Base-by-base conservation (phyloP, 148 eudicot species). In the Spergularia marina region DNA sequence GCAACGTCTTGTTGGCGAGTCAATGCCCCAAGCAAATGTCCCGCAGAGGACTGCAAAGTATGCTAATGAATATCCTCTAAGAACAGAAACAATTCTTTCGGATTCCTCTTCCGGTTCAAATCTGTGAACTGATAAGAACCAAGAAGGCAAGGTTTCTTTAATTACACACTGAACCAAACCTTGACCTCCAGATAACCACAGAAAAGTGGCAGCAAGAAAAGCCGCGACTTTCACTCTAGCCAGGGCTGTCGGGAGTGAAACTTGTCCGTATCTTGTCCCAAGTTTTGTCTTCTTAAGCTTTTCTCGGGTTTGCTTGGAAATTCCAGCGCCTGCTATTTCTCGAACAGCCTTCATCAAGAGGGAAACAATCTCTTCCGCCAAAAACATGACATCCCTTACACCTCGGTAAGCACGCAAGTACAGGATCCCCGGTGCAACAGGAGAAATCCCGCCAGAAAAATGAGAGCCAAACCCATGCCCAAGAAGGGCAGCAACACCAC, bases 381-480 rank as follows among this genome's bases (percentile, higher is more conserved):
- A 71, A 78, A 87, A 89, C 93, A 89, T 89, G 30, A 91, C 82
- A 51, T 93, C 98, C 76, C 91, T 84, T 9, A 93, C 81, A 40
- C 88, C 82, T 4, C 90, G 85, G 67, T 87, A 91, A 12, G 87
- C 89, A 1, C 96, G 96, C 9, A 93, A 79, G 55, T 90, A 93
- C 0, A 93, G 82, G 65, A 93, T 89, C 16, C 98, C 98, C 2
- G 98, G 98, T 17, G 98, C 98, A 63, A 89, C 98, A 0, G 98
- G 91, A 58, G 96, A 84, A 60, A 91, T 90, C 40, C 91, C 98
- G 17, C 96, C 93, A 12, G 73, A 72, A 75, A 85, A 81, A 70
- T 92, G 91, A 12, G 92, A 90, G 7, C 90, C 89, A 34, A 90
- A 87, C 70, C 97, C 97, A 65, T 93, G 98, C 23, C 98, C 98